phyloP scores from a whole-genome alignment of 1,139 yeast species.

The Debaryomyces robertsiae region DNA sequence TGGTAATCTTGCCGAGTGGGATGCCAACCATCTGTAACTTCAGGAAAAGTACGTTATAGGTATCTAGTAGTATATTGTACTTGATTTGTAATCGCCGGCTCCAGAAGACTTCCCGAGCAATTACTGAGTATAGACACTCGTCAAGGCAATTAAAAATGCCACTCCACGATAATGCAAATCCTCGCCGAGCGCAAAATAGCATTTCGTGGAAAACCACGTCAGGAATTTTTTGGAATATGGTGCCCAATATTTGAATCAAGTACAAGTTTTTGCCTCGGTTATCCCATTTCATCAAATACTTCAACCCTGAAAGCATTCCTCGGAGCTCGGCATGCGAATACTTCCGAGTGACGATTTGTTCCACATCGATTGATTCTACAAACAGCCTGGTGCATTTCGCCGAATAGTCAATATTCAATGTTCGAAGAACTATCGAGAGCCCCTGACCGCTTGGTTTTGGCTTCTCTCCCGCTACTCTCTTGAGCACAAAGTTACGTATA shows the following conservation, averaged over 20 bases:
- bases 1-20: neutral
- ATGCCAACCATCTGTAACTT: constrained; percentile 5
- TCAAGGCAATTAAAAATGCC: constrained; percentile 11
- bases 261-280: constrained; percentile 11
- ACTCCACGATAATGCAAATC: constrained; percentile 6
- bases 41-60: constrained; percentile 1
- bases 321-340: constrained; percentile 3
- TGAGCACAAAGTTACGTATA: constrained; percentile 9
- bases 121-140: constrained; percentile 10
- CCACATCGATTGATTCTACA: constrained; percentile 5
- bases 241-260: constrained; percentile 9
- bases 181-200: neutral
- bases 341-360: neutral
- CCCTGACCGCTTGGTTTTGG: constrained; percentile 4
- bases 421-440: neutral
- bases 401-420: constrained; percentile 3
- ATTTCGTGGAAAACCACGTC: neutral
- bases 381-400: neutral
- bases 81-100: constrained; percentile 1
- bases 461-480: neutral
- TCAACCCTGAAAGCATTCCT: constrained; percentile 6
- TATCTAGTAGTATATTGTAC: neutral
- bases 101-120: constrained; percentile 6
- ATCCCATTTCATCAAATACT: constrained; percentile 10
- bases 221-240: constrained; percentile 1